Percentiles rank a stretch among this genome's conserved stretches.
Evolutionary conservation across 75 land plant genomes (phyloP).

Genomic region (Isoetes taiwanensis): DNA sequence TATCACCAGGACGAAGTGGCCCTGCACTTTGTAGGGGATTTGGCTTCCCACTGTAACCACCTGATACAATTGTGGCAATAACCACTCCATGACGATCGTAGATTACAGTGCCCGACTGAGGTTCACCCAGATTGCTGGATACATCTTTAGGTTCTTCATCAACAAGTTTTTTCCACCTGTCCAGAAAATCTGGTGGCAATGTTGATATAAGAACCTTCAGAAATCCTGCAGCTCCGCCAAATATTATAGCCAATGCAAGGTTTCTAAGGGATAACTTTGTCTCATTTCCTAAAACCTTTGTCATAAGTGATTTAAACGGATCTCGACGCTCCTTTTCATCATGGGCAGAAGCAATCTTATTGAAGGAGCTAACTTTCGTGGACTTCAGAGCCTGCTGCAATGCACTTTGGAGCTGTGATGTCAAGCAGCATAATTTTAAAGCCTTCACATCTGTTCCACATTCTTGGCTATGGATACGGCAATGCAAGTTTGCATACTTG

Average conservation of each 20-base stretch:
- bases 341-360: too few species aligned
- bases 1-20: constrained; percentile 18
- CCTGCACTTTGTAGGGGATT: neutral
- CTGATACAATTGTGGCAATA: constrained; percentile 30
- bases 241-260: constrained; percentile 21
- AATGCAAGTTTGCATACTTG: too few species aligned
- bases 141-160: constrained; percentile 9
- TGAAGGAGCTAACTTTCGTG: too few species aligned
- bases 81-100: constrained; percentile 37
- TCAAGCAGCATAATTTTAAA: too few species aligned
- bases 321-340: too few species aligned
- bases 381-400: too few species aligned
- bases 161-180: constrained; percentile 24
- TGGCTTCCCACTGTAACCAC: constrained; percentile 12
- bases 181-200: constrained; percentile 33
- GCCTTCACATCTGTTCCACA: too few species aligned
- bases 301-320: too few species aligned
- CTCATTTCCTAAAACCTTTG: too few species aligned
- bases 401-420: too few species aligned
- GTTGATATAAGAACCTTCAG: constrained; percentile 14
- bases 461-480: too few species aligned
- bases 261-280: too few species aligned
- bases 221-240: constrained; percentile 21
- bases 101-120: constrained; percentile 19
- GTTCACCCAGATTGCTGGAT: constrained; percentile 9